Conservation (phyloP, 352 stramenopile species). For the Pythium phragmiticola region DNA sequence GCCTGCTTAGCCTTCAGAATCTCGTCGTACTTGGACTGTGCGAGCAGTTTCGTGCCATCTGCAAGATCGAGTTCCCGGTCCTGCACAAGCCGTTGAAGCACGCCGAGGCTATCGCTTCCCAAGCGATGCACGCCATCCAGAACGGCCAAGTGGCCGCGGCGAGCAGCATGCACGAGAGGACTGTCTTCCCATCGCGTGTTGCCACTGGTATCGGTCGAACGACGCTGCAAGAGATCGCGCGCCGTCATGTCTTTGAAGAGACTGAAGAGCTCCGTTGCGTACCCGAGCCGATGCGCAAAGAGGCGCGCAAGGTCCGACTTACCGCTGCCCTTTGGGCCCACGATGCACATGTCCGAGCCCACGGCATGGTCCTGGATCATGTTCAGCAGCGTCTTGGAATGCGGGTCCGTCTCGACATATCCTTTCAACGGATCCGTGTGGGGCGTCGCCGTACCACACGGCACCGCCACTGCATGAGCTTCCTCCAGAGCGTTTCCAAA, state of each 20-base stretch:
- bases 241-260: constrained; percentile 94
- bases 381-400: constrained; percentile 44
- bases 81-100: constrained; percentile 86
- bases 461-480: constrained; percentile 27
- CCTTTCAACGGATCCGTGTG: constrained; percentile 30
- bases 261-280: constrained; percentile 88
- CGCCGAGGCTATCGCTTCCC: constrained; percentile 84
- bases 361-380: constrained; percentile 85
- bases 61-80: constrained; percentile 89
- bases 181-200: constrained; percentile 93
- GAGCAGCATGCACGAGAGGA: constrained; percentile 87
- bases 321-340: constrained; percentile 81
- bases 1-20: constrained; percentile 31
- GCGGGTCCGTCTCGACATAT: constrained; percentile 63
- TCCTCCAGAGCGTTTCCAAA: constrained; percentile 15
- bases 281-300: constrained; percentile 75
- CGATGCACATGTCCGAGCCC: constrained; percentile 73
- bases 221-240: constrained; percentile 90
- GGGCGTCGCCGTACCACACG: constrained; percentile 40
- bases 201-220: constrained; percentile 82
- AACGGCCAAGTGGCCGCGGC: constrained; percentile 80
- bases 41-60: constrained; percentile 84
- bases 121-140: constrained; percentile 95
- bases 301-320: constrained; percentile 75
- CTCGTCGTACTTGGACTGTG: constrained; percentile 53